These are phyloP conservation scores for Nakaseomyces kungkrabaensis DNA, from an alignment of 1,139 yeast species.

Conservation along the genomic window DNA sequence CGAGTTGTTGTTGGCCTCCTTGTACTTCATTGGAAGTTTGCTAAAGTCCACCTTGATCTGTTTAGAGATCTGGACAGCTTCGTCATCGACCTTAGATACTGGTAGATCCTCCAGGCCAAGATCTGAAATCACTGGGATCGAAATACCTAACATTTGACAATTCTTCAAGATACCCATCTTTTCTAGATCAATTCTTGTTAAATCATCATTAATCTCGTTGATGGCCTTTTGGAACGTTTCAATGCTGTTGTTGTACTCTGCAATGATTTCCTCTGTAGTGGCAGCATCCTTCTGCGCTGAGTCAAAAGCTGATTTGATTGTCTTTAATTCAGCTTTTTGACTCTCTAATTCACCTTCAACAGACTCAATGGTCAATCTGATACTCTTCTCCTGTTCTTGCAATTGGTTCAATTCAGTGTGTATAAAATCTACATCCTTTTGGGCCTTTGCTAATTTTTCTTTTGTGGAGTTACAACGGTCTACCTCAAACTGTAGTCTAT, in stretches of 20 bases:
- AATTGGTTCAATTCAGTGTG: conserved; percentile 22
- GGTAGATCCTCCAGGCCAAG: conserved; percentile 41
- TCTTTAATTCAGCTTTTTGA: conserved; percentile 17
- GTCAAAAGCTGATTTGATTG: conserved; percentile 19
- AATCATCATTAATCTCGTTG: conserved; percentile 40
- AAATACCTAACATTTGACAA: conserved; percentile 65
- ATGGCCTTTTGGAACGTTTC: conserved; percentile 35
- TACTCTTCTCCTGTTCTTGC: conserved; percentile 17
- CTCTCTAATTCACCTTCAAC: conserved; percentile 18
- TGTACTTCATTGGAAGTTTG: conserved; percentile 38
- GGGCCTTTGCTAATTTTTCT: conserved; percentile 32
- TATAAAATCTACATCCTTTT: conserved; percentile 19
- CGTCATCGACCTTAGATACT: conserved; percentile 33
- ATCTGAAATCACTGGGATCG: conserved; percentile 57
- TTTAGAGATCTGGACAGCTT: conserved; percentile 35
- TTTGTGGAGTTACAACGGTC: conserved; percentile 45
- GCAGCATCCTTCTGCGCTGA: conserved; percentile 21
- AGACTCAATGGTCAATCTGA: conserved; percentile 8
- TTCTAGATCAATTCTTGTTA: conserved; percentile 48
- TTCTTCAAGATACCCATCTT: conserved; percentile 54
- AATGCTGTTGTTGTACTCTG: conserved; percentile 30
- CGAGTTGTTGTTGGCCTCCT: conserved; percentile 28
- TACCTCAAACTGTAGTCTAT: conserved; percentile 54
- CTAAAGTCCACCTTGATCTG: conserved; percentile 49
- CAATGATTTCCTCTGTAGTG: conserved; percentile 23